A percentile compares a stretch with the other conserved stretches of the same genome.
These are phyloP conservation scores for Ceratocystis cubensis DNA, from an alignment of 2,329 filamentous ascomycete genomes.

Conservation along the genomic window DNA sequence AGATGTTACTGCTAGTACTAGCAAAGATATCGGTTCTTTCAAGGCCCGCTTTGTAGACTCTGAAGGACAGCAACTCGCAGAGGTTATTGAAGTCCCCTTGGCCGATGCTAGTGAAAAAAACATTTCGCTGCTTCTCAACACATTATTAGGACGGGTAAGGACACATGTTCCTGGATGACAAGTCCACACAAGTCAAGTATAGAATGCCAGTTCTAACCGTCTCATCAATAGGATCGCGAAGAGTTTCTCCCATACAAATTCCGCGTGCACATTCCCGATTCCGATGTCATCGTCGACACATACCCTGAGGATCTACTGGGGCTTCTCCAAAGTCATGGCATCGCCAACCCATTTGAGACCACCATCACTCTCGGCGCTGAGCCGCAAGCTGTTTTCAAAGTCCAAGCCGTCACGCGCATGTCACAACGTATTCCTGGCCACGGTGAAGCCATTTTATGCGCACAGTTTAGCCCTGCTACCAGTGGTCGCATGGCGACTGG, in stretches of 20 bases:
- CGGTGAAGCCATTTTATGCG: slow-evolving; percentile 76
- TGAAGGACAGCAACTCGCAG: slow-evolving; percentile 56
- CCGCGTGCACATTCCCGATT: slow-evolving; percentile 44
- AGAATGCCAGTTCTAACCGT: neutral
- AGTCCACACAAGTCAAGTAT: no score
- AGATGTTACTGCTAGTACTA: slow-evolving; percentile 55
- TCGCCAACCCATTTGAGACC: slow-evolving; percentile 46
- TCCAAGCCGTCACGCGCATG: slow-evolving; percentile 82
- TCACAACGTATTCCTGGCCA: slow-evolving; percentile 82
- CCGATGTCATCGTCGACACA: slow-evolving; percentile 41
- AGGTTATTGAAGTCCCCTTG: slow-evolving; percentile 63
- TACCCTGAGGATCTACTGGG: slow-evolving; percentile 44
- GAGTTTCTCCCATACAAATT: slow-evolving; percentile 51
- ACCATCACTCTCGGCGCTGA: slow-evolving; percentile 46
- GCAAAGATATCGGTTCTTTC: slow-evolving; percentile 60
- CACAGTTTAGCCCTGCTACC: slow-evolving; percentile 69
- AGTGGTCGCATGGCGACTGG: slow-evolving; percentile 74
- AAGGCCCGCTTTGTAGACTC: slow-evolving; percentile 82
- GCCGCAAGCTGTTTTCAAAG: slow-evolving; percentile 86
- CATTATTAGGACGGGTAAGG: slow-evolving; percentile 60
- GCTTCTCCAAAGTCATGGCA: slow-evolving; percentile 43
- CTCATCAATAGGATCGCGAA: slow-evolving; percentile 36
- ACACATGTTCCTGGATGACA: neutral
- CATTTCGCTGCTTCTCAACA: slow-evolving; percentile 75
- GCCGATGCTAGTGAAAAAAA: slow-evolving; percentile 82